Evolutionary conservation across 257 asterid species (phyloP).

Genomic region (Ehretia macrophylla): DNA sequence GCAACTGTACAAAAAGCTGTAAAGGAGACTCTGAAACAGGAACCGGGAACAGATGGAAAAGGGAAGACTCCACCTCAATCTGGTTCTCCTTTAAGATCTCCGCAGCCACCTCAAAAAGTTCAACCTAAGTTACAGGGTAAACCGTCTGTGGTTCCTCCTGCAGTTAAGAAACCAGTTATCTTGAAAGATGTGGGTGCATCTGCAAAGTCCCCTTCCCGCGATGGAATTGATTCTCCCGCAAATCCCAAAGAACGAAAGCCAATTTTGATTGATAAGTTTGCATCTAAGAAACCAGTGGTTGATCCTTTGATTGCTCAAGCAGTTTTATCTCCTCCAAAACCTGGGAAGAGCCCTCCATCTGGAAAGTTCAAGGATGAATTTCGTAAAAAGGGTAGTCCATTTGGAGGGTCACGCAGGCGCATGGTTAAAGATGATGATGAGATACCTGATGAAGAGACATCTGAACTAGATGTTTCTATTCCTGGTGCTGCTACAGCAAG

Average conservation of each 20-base stretch:
- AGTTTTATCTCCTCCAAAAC: constrained; percentile 80
- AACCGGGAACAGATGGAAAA: constrained; percentile 34
- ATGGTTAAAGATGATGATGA: constrained; percentile 29
- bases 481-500: constrained; percentile 65
- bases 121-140: constrained; percentile 61
- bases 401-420: constrained; percentile 70
- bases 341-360: constrained; percentile 52
- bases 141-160: constrained; percentile 72
- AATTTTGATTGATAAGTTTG: constrained; percentile 89
- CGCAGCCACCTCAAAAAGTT: constrained; percentile 53
- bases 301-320: constrained; percentile 77
- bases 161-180: constrained; percentile 61
- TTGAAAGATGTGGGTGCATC: constrained; percentile 77
- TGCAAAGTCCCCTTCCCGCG: constrained; percentile 37
- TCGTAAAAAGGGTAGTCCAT: constrained; percentile 51
- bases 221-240: constrained; percentile 34
- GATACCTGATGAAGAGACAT: constrained; percentile 58
- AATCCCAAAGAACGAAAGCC: constrained; percentile 71
- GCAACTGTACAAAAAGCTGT: constrained; percentile 54
- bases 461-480: constrained; percentile 62
- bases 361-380: constrained; percentile 67
- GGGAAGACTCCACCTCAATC: constrained; percentile 34
- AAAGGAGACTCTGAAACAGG: constrained; percentile 45
- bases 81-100: constrained; percentile 39
- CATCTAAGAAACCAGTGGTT: constrained; percentile 75